Conservation (phyloP, 495 filamentous ascomycete species). For the Neurospora terricola region DNA sequence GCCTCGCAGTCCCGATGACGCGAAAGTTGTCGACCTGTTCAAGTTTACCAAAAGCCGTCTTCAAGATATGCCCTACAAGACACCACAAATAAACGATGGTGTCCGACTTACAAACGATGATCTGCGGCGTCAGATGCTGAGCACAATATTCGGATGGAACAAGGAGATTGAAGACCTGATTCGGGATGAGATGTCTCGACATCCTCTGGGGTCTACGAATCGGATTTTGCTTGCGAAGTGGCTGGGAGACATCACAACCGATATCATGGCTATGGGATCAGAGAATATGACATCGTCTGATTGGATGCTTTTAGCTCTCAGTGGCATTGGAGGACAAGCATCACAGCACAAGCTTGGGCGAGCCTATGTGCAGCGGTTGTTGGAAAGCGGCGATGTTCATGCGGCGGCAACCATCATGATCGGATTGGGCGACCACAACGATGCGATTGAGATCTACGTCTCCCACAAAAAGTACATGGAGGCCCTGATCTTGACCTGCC, state of each 20-base stretch:
- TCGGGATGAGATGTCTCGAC: slow-evolving; percentile 73
- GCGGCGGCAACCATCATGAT: slow-evolving; percentile 84
- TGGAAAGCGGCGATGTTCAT: slow-evolving; percentile 86
- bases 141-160: slow-evolving; percentile 90
- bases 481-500: slow-evolving; percentile 69
- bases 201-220: slow-evolving; percentile 60
- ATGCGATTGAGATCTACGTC: slow-evolving; percentile 93
- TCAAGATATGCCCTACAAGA: slow-evolving; percentile 68
- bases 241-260: slow-evolving; percentile 77
- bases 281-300: slow-evolving; percentile 81
- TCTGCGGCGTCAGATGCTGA: slow-evolving; percentile 83
- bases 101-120: slow-evolving; percentile 67
- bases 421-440: slow-evolving; percentile 83
- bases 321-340: slow-evolving; percentile 67
- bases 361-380: slow-evolving; percentile 80
- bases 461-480: slow-evolving; percentile 89
- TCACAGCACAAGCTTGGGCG: slow-evolving; percentile 86
- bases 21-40: slow-evolving; percentile 54
- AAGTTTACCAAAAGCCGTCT: slow-evolving; percentile 61
- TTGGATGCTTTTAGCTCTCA: slow-evolving; percentile 95
- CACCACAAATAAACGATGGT: slow-evolving; percentile 52
- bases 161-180: slow-evolving; percentile 76
- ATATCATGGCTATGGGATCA: slow-evolving; percentile 68
- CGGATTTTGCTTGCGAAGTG: slow-evolving; percentile 79
- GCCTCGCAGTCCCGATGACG: slow-evolving; percentile 50